Evolutionary conservation across 1,284 basidiomycete genomes (phyloP).

Genomic region (Phlebopus sp.): DNA sequence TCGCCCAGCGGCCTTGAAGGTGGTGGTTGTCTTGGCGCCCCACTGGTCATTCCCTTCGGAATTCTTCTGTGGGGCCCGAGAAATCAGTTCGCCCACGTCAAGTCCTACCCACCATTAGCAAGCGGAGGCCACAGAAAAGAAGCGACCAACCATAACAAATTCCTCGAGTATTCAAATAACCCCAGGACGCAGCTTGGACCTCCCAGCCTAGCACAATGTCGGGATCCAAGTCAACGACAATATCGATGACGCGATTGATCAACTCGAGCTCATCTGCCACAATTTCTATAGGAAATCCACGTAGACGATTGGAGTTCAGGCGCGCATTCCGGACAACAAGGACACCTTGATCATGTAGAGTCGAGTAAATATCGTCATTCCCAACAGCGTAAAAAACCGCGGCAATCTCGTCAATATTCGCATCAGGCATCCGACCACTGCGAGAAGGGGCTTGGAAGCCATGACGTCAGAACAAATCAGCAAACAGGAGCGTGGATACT

Average conservation of each 20-base stretch:
- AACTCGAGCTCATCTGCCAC: conserved; percentile 80
- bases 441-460: conserved; percentile 54
- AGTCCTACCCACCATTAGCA: conserved; percentile 47
- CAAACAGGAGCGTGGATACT: conserved; percentile 16
- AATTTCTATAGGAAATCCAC: conserved; percentile 48
- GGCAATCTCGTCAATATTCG: conserved; percentile 68
- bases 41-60: conserved; percentile 59
- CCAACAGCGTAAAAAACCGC: conserved; percentile 72
- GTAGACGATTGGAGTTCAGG: conserved; percentile 40
- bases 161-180: conserved; percentile 79
- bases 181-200: conserved; percentile 87
- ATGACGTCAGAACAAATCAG: neutral
- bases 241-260: conserved; percentile 77
- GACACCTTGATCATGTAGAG: conserved; percentile 51
- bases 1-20: conserved; percentile 82
- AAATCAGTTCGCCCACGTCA: conserved; percentile 65
- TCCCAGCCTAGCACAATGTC: conserved; percentile 95
- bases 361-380: conserved; percentile 36
- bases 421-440: conserved; percentile 66
- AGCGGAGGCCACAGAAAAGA: neutral
- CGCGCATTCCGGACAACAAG: conserved; percentile 52
- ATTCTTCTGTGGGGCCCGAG: conserved; percentile 55
- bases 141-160: conserved; percentile 50
- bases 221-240: conserved; percentile 79
- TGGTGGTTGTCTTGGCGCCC: conserved; percentile 74